Conservation (phyloP, 805 yeast species). For the Saccharomycopsis babjevae region DNA sequence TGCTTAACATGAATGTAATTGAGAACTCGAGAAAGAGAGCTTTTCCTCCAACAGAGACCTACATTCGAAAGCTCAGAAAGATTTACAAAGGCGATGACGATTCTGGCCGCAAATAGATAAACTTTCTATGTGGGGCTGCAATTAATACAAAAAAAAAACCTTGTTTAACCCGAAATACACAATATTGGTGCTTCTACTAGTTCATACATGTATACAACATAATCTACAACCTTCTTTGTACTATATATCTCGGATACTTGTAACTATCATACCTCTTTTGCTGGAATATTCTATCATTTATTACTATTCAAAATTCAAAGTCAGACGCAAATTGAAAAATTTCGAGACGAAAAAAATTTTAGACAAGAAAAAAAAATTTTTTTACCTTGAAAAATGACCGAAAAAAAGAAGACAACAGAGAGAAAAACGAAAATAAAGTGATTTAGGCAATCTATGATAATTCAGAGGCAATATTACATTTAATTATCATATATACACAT, state of each 20-base stretch:
- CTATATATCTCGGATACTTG: neutral
- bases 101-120: too few relatives aligned
- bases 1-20: neutral
- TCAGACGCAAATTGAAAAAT: neutral
- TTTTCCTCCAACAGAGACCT: constrained; percentile 14
- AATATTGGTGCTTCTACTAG: too few relatives aligned
- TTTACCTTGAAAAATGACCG: neutral
- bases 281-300: neutral
- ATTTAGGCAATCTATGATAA: neutral
- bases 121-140: neutral
- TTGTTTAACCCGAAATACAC: too few relatives aligned
- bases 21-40: constrained; percentile 7
- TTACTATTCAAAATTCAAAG: neutral
- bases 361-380: neutral
- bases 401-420: neutral
- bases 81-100: neutral
- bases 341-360: neutral
- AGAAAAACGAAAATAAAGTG: neutral
- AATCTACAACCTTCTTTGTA: too few relatives aligned
- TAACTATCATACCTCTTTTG: neutral
- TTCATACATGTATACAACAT: too few relatives aligned
- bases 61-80: constrained; percentile 15
- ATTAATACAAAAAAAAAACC: neutral
- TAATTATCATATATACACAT: too few relatives aligned
- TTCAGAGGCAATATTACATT: too few relatives aligned